Evolutionary conservation across 2,329 filamentous ascomycete species (phyloP).

Genomic region (Pseudogymnoascus sp.): DNA sequence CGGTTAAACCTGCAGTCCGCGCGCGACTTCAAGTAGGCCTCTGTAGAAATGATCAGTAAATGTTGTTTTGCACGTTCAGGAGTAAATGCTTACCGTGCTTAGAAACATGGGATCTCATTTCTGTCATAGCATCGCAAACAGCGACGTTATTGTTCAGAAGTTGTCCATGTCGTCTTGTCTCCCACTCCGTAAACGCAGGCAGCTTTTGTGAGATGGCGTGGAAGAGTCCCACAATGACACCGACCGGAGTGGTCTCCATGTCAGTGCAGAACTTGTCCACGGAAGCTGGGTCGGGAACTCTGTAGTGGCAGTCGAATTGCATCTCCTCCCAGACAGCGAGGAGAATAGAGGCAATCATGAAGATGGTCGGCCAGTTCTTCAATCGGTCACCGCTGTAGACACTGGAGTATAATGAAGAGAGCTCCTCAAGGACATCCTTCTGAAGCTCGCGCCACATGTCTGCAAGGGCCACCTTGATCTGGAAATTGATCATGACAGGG

Average conservation of each 20-base stretch:
- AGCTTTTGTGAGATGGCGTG: slow-evolving; percentile 97
- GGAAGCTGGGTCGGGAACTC: slow-evolving; percentile 72
- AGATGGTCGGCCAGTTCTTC: slow-evolving; percentile 98
- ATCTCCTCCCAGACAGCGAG: slow-evolving; percentile 97
- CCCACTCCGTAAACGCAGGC: slow-evolving; percentile 88
- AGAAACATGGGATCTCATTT: slow-evolving; percentile 84
- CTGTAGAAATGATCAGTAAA: slow-evolving; percentile 48
- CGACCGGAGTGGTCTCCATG: slow-evolving; percentile 93
- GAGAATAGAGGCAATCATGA: slow-evolving; percentile 90
- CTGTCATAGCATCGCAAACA: slow-evolving; percentile 92
- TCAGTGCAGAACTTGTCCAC: slow-evolving; percentile 94
- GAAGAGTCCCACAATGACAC: slow-evolving; percentile 94
- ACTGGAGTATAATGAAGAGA: slow-evolving; percentile 88
- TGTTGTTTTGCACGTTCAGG: slow-evolving; percentile 14
- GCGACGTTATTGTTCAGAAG: slow-evolving; percentile 84
- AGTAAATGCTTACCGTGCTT: slow-evolving; percentile 69
- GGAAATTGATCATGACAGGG: slow-evolving; percentile 99
- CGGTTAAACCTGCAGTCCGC: slow-evolving; percentile 78
- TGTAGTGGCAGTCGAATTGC: slow-evolving; percentile 97
- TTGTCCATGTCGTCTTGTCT: slow-evolving; percentile 83
- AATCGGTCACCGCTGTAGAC: slow-evolving; percentile 96
- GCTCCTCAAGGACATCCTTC: slow-evolving; percentile 90
- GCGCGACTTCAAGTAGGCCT: slow-evolving; percentile 77
- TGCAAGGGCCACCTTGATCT: slow-evolving; percentile 94
- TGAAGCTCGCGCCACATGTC: slow-evolving; percentile 98